phyloP scores from a whole-genome alignment of 441 rosid species.

The Pelargonium myrrhifolium region DNA sequence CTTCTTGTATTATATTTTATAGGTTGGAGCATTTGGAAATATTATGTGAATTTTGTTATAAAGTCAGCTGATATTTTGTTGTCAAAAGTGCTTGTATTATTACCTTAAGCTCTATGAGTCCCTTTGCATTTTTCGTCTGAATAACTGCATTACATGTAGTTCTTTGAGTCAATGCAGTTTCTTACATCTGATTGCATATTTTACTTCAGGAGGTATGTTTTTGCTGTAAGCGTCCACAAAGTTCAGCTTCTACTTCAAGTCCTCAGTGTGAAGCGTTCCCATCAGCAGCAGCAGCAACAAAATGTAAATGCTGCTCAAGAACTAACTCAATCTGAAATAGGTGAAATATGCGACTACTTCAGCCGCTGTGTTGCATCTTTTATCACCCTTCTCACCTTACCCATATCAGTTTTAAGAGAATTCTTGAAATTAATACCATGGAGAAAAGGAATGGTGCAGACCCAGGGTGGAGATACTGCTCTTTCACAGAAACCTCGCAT shows the following conservation, averaged over 20 bases:
- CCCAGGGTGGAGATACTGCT: conserved; percentile 71
- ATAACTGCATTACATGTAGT: no score
- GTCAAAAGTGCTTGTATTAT: no score
- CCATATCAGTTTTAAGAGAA: conserved; percentile 85
- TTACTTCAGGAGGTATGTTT: conserved; percentile 81
- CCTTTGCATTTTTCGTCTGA: no score
- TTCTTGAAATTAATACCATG: conserved; percentile 92
- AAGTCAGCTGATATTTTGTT: no score
- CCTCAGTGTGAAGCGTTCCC: conserved; percentile 88
- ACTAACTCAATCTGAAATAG: conserved; percentile 73
- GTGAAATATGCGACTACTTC: conserved; percentile 94
- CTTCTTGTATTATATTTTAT: no score
- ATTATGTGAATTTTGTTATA: no score
- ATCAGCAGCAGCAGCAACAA: conserved; percentile 74
- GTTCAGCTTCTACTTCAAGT: conserved; percentile 99
- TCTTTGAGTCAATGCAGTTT: neutral
- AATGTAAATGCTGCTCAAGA: conserved; percentile 59
- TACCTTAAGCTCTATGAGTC: no score
- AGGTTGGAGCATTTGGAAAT: no score
- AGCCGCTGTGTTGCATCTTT: conserved; percentile 98
- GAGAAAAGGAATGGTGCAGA: conserved; percentile 81
- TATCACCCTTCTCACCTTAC: conserved; percentile 95
- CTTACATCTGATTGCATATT: conserved; percentile 13
- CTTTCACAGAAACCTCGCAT: conserved; percentile 86
- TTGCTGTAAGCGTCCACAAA: conserved; percentile 87